These are phyloP conservation scores for Obba rivulosa DNA, from an alignment of 768 basidiomycete species.

Conservation along the genomic window DNA sequence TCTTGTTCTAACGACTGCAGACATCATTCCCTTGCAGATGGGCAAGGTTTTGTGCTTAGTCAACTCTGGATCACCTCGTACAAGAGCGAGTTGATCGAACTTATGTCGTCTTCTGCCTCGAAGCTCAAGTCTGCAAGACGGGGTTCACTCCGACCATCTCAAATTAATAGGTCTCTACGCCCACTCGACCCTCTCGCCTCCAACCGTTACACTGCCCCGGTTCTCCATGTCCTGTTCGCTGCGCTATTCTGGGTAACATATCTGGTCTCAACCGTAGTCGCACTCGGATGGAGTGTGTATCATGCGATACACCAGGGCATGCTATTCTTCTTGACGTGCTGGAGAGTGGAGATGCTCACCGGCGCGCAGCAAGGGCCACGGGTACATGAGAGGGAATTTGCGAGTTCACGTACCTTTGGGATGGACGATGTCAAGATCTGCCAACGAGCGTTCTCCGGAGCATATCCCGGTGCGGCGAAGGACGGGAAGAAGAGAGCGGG, in stretches of 20 bases:
- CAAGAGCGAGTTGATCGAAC: slow-evolving; percentile 13
- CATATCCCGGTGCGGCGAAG: slow-evolving; percentile 11
- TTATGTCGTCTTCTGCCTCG: slow-evolving; percentile 8
- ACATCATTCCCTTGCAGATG: slow-evolving; percentile 19
- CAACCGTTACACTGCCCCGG: slow-evolving; percentile 5
- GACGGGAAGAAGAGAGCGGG: slow-evolving; percentile 8
- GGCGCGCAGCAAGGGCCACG: slow-evolving; percentile 8
- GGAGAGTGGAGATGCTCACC: slow-evolving; percentile 21
- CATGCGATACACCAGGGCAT: slow-evolving; percentile 8
- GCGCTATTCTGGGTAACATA: slow-evolving; percentile 13
- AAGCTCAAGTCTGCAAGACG: slow-evolving; percentile 8
- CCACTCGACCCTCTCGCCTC: slow-evolving; percentile 12
- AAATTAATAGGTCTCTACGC: slow-evolving; percentile 11
- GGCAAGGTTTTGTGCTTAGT: slow-evolving; percentile 21
- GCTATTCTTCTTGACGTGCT: slow-evolving; percentile 16
- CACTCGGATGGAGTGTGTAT: slow-evolving; percentile 13
- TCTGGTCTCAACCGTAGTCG: slow-evolving; percentile 1
- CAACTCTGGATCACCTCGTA: slow-evolving; percentile 21
- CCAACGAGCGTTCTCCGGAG: slow-evolving; percentile 20
- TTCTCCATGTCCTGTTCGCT: slow-evolving; percentile 12
- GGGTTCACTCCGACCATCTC: slow-evolving; percentile 15
- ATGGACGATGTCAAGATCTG: slow-evolving; percentile 17
- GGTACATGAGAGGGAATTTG: slow-evolving; percentile 10
- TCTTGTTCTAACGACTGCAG: slow-evolving; percentile 2
- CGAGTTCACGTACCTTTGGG: slow-evolving; percentile 16